These are phyloP conservation scores for Aegilops umbellulata DNA, from an alignment of 176 grass and related monocot genomes.

Conservation along the genomic window DNA sequence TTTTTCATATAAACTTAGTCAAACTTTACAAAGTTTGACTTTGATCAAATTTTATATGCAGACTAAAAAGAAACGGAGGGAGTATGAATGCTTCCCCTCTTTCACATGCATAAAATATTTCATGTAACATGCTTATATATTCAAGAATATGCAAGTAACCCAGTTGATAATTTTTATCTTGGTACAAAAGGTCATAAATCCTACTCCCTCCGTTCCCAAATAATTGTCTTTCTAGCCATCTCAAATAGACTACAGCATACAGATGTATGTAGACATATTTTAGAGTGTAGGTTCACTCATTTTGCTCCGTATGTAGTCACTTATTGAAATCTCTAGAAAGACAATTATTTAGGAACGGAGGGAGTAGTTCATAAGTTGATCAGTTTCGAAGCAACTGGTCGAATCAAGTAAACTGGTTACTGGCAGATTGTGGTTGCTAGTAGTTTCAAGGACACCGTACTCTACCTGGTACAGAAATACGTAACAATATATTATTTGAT, in stretches of 20 bases:
- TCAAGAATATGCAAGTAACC: not conserved
- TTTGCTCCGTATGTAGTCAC: too few species aligned
- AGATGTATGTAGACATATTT: too few species aligned
- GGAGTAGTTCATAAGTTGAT: not conserved
- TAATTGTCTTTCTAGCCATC: too few species aligned
- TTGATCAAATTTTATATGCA: too few species aligned
- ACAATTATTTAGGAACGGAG: too few species aligned
- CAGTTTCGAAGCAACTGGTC: not conserved
- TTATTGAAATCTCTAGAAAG: too few species aligned
- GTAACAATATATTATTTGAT: conserved; percentile 17
- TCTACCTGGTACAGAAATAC: conserved; percentile 26
- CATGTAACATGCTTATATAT: conserved; percentile 24
- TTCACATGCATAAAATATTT: conserved; percentile 31
- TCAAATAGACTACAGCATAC: too few species aligned
- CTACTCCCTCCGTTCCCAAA: too few species aligned
- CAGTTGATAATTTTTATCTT: not conserved
- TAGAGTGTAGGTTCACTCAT: too few species aligned
- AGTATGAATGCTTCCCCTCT: conserved; percentile 22
- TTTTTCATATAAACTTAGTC: too few species aligned
- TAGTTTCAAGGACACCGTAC: conserved; percentile 7
- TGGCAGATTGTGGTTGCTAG: conserved; percentile 1
- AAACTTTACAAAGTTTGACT: too few species aligned
- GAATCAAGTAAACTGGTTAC: not conserved
- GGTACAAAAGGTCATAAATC: not conserved
- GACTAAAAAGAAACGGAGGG: too few species aligned